phyloP scores from a whole-genome alignment of 2,329 filamentous ascomycete species.

The Colletotrichum theobromicola region DNA sequence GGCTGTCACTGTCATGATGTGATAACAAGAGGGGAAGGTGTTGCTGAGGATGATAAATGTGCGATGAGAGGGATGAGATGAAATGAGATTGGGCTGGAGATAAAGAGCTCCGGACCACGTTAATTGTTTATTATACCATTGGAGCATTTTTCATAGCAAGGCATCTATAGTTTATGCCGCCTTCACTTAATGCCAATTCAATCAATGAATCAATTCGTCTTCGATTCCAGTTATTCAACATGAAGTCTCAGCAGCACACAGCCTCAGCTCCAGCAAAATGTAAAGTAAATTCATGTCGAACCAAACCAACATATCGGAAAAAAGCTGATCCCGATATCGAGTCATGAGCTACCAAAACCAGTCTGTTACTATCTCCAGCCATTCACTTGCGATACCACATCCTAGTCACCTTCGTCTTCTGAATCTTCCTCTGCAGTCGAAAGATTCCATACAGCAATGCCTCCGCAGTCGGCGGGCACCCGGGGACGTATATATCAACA shows the following conservation, averaged over 20 bases:
- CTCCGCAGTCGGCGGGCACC: slow-evolving; percentile 69
- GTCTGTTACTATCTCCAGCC: no score
- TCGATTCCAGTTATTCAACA: no score
- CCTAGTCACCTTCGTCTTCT: slow-evolving; percentile 58
- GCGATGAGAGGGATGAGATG: not conserved
- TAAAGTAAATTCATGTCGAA: no score
- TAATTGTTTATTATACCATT: not conserved
- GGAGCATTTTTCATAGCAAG: not conserved
- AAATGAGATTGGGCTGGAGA: not conserved
- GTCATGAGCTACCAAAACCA: no score
- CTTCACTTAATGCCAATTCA: not conserved
- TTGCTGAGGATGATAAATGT: not conserved
- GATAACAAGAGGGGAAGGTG: not conserved
- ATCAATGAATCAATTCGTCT: not conserved
- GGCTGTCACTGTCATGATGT: not conserved
- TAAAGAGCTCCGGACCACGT: not conserved
- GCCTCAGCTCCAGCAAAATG: no score
- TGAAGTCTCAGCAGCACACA: no score
- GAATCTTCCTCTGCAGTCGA: slow-evolving; percentile 79
- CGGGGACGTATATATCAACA: slow-evolving; percentile 81
- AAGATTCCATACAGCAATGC: slow-evolving; percentile 75
- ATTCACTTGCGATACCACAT: slow-evolving; percentile 64
- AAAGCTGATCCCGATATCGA: no score
- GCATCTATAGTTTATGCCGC: not conserved
- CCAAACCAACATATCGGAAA: no score